A percentile compares a stretch with the other conserved stretches of the same genome.
Evolutionary conservation across 2,329 filamentous ascomycete species (phyloP).

Genomic region (Aspergillus transmontanensis): DNA sequence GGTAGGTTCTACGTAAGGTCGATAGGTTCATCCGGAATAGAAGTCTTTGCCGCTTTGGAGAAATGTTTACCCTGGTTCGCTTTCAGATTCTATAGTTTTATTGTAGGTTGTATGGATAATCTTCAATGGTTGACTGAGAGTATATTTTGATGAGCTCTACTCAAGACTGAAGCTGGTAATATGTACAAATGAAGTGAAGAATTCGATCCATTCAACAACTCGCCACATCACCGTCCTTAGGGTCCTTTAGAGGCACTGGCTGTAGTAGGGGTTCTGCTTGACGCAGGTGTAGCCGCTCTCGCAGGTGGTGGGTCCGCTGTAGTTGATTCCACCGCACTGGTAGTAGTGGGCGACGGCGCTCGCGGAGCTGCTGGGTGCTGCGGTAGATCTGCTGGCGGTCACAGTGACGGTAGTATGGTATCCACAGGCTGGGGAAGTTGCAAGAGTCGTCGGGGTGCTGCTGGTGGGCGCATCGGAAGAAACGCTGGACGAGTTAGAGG

Average conservation of each 20-base stretch:
- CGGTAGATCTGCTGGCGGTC: slow-evolving; percentile 1
- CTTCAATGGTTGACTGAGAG: too few relatives aligned
- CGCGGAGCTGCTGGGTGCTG: slow-evolving; percentile 12
- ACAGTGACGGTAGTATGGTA: slow-evolving; percentile 10
- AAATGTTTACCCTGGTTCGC: neutral
- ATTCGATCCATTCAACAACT: neutral
- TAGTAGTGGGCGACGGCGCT: slow-evolving; percentile 24
- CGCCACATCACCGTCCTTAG: neutral
- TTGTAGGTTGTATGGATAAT: neutral
- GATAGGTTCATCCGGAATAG: too few relatives aligned
- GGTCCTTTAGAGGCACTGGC: slow-evolving; percentile 33
- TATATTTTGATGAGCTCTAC: neutral
- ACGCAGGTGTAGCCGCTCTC: slow-evolving; percentile 36
- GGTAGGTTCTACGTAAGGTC: too few relatives aligned
- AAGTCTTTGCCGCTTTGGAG: too few relatives aligned
- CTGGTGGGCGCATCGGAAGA: neutral
- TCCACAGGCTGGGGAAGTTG: slow-evolving; percentile 2
- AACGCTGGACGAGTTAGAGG: slow-evolving; percentile 1
- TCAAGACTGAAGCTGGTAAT: neutral
- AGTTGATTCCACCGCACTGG: slow-evolving; percentile 42
- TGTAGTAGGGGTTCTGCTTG: slow-evolving; percentile 41
- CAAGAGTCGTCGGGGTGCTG: neutral
- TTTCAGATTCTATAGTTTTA: neutral
- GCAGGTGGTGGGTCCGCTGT: slow-evolving; percentile 38
- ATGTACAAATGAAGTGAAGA: neutral